Evolutionary conservation across 1,284 basidiomycete genomes (phyloP).

Genomic region (Puccinia hordei): DNA sequence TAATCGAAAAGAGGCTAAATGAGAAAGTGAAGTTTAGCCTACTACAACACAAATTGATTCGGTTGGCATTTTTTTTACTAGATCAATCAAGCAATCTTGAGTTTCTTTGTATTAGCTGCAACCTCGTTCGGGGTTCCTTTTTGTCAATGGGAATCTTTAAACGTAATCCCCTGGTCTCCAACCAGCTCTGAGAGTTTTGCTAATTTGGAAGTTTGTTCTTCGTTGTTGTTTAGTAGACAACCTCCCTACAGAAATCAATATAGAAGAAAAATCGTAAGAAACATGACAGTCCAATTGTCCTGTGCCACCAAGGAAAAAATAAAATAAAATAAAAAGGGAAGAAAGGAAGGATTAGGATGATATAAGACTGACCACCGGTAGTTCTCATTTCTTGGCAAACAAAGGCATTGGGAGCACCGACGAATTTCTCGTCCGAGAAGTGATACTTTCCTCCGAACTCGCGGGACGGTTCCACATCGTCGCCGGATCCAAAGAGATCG

Average conservation of each 20-base stretch:
- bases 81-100: too few species aligned
- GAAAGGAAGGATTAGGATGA: background rate
- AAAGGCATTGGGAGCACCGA: slow-evolving; percentile 88
- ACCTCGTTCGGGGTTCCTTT: background rate
- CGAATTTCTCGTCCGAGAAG: slow-evolving; percentile 76
- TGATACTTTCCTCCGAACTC: slow-evolving; percentile 70
- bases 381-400: slow-evolving; percentile 90
- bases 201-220: slow-evolving; percentile 44
- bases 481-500: slow-evolving; percentile 79
- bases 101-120: too few species aligned
- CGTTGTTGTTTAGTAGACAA: slow-evolving; percentile 46
- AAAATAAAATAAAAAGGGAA: background rate
- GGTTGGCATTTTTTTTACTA: too few species aligned
- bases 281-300: background rate
- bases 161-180: slow-evolving; percentile 50
- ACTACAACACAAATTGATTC: too few species aligned
- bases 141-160: background rate
- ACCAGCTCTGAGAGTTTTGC: slow-evolving; percentile 40
- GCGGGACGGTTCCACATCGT: slow-evolving; percentile 64
- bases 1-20: too few species aligned
- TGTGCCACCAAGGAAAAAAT: background rate
- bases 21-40: too few species aligned
- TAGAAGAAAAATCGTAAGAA: background rate
- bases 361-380: slow-evolving; percentile 54
- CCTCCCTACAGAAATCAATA: slow-evolving; percentile 13